Evolutionary conservation across 2,329 filamentous ascomycete genomes (phyloP), one percentile per base, ranked within the genome.

Genomic region (Cladosporium oxysporum): DNA sequence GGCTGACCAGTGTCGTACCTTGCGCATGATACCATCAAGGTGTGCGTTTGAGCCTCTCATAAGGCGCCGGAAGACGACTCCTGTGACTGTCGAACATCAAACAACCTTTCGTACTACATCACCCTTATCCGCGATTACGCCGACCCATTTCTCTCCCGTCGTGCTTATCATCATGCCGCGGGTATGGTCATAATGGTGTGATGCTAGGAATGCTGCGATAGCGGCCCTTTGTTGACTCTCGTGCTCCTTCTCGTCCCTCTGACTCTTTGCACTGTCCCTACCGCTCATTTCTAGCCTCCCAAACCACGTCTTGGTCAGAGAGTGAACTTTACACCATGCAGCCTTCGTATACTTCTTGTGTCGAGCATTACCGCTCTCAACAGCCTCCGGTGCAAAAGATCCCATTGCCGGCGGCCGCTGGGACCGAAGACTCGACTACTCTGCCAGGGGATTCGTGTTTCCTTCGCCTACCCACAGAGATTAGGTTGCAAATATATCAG

Each of bases 401-500:
- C 18, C 16, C 18, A 44, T 18, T 60, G 23, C 57, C 57, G n/a
- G 14, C 37, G 57, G 31, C 44, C 31, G 23, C 63, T n/a, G 21
- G 59, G n/a, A 18, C 11, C 3, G 47, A 47, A 28, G 21, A 26
- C 23, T 21, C 55, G 31, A 44, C 31, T 28, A 8, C 31, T n/a
- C 49, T 57, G 21, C 49, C 66, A n/a, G 61, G 44, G 29, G 55
- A 55, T 16, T 44, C 62, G 8, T 76, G 74, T 2, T 77, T 83
- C 41, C 73, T 82, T n/a, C 77, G 77, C 8, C 73, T 83, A 5
- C 81, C 81, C 2, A 71, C 78, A 5, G 82, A 83, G 69, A 77
- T 83, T 52, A 75, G 81, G 6, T 75, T 83, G 5, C 78, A 80
- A 64, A 82, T 83, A 64, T 83, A 83, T 75, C 77, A 69, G 66